Conservation (phyloP, 345 rosid species). For the Orychophragmus violaceus region DNA sequence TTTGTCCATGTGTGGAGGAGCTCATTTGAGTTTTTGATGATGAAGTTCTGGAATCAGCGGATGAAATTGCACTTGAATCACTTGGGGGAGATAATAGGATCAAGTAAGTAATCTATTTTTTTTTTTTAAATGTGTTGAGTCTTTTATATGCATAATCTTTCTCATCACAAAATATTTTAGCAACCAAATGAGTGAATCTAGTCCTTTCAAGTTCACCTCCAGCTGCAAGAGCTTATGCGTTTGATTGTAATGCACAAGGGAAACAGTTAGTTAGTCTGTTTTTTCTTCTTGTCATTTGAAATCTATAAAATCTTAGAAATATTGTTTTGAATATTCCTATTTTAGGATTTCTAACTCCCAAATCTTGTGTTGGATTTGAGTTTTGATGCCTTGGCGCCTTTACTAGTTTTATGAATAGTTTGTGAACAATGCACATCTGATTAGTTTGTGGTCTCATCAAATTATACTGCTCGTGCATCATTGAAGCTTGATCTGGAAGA, state of each 20-base stretch:
- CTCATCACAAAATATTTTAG: slow-evolving; percentile 35
- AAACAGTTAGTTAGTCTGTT: slow-evolving; percentile 69
- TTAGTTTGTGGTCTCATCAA: too few species aligned
- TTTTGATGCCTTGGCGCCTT: too few species aligned
- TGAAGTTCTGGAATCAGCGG: slow-evolving; percentile 41
- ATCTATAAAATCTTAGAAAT: too few species aligned
- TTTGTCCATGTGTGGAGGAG: slow-evolving; percentile 48
- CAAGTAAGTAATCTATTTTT: slow-evolving; percentile 45
- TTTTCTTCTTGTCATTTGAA: background rate
- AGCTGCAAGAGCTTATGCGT: slow-evolving; percentile 67
- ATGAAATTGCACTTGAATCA: slow-evolving; percentile 78
- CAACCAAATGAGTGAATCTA: slow-evolving; percentile 60
- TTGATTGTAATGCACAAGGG: slow-evolving; percentile 63
- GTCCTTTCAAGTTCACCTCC: slow-evolving; percentile 54
- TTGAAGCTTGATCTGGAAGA: too few species aligned
- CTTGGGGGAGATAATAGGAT: slow-evolving; percentile 85
- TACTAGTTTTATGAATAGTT: too few species aligned
- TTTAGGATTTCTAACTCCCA: too few species aligned
- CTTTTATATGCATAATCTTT: too few species aligned
- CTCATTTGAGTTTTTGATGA: slow-evolving; percentile 65
- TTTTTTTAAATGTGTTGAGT: too few species aligned
- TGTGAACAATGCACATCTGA: too few species aligned
- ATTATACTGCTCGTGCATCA: too few species aligned
- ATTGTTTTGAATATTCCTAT: too few species aligned
- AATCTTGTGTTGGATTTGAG: too few species aligned